Base-by-base conservation (phyloP, 495 filamentous ascomycete species). In the Hypoxylon fragiforme region DNA sequence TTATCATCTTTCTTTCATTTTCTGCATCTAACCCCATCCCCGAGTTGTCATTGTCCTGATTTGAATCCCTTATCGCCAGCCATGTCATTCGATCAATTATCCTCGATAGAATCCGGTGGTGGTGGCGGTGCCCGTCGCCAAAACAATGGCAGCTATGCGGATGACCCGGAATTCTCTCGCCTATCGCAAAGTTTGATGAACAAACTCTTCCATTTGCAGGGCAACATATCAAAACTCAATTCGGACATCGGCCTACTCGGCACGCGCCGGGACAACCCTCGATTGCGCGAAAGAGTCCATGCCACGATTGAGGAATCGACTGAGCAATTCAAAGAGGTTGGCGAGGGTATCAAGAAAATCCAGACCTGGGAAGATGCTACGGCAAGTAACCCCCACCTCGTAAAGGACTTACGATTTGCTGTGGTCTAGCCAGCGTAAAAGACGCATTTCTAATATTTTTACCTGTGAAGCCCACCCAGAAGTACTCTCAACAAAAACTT, bases 41-140 rank as follows among this genome's bases (percentile, higher is more conserved):
- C 3, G 11, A n/a, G 4, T 44, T 16, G 51, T 43, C 50, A n/a
- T n/a, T 50, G 43, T 16, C 16, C 53, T 24, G 20, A 40, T 48
- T 37, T n/a, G 38, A 24, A 14, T 44, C 52, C 12, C 42, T 37
- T 3, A 45, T 6, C 22, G 16, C 54, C 42, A 64, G 72, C 50
- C 57, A 97, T 97, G 92, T 96, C 92, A 32, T 97, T 95, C 73
- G 86, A 95, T 70, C 89, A 88, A 50, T 79, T 92, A 60, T 85
- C 84, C 58, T 85, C 83, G 44, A 78, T 96, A 50, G 92, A 97
- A 76, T 81, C 91, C 49, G 76, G 76, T 55, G 47, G 52, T 35
- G 67, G 68, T 48, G 69, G 65, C 48, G 69, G 65, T 22, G 71
- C 66, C 15, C 72, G 69, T 32, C 69, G 69, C 48, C 67, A 67